Base-by-base conservation (phyloP, 1,284 basidiomycete species). In the Chalciporus sp. region DNA sequence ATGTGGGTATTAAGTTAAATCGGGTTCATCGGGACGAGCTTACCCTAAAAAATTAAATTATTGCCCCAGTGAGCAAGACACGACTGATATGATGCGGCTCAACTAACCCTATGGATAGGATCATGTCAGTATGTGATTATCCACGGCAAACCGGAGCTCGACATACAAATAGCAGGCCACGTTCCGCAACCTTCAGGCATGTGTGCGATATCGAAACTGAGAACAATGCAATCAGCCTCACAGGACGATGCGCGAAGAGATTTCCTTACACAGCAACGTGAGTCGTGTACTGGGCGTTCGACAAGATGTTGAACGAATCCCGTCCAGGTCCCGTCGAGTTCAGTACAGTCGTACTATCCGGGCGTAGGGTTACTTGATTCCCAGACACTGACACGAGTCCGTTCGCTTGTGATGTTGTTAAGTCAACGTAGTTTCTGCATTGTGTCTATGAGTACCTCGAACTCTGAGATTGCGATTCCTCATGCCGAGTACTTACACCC, bases 181-280 rank as follows among this genome's bases (percentile, higher is more conserved):
- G 72, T 73, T 1, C 67, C 71, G 51, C 72, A 75, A 20, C 72
- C 72, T 45, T 69, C 61, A 1, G 72, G 72, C 71, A 74, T 75
- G 52, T 75, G 74, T 2, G 29, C 57, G 14, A 73, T 67, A 47
- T 73, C 70, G 28, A 74, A 69, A 27, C 73, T 72, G 33, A 14
- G 9, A 39, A 37, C 23, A 0, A 17, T 11, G 1, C 6, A 1
- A 1, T 51, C 33, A 62, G 50, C 35, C 39, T 0, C 14, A 28
- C 8, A n/a, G 19, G 7, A 35, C 1, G 20, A 23, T 3, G 1
- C 10, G 12, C 6, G 27, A 10, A 4, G 37, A 35, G 23, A 11
- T 7, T 49, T 28, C 1, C 66, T 14, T 56, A 59, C 72, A 76
- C 64, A 43, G 69, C 70, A 19, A 73, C 70, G 31, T 74, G 73